These are phyloP conservation scores for Eutrema japonicum DNA, from an alignment of 345 rosid species.

Conservation along the genomic window DNA sequence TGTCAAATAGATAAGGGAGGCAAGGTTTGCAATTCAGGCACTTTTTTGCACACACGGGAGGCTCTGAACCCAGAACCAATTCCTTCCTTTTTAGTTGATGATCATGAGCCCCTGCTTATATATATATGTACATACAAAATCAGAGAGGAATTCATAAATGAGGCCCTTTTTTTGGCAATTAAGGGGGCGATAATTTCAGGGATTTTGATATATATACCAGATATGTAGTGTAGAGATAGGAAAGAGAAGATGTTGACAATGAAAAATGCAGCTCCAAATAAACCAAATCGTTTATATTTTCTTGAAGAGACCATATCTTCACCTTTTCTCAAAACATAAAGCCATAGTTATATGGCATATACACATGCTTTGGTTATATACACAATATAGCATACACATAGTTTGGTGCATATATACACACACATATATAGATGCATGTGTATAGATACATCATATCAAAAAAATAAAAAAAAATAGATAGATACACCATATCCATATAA, in stretches of 20 bases:
- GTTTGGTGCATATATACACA: neutral
- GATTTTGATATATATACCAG: slow-evolving; percentile 27
- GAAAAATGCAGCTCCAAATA: slow-evolving; percentile 29
- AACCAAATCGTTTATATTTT: slow-evolving; percentile 31
- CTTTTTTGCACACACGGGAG: slow-evolving; percentile 67
- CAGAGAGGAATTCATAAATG: neutral
- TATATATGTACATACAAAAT: neutral
- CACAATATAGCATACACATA: neutral
- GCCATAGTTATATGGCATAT: slow-evolving; percentile 9
- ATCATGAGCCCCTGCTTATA: slow-evolving; percentile 24
- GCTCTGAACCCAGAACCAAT: slow-evolving; percentile 73
- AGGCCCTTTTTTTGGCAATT: neutral
- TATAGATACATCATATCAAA: neutral
- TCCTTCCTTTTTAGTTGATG: slow-evolving; percentile 24
- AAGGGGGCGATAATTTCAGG: neutral
- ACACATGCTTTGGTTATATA: neutral
- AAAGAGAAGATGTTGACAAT: slow-evolving; percentile 31
- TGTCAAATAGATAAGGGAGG: slow-evolving; percentile 58
- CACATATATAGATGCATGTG: neutral
- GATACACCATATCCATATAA: neutral
- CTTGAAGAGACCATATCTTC: slow-evolving; percentile 31
- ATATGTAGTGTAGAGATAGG: slow-evolving; percentile 16
- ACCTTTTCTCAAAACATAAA: neutral
- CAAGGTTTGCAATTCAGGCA: slow-evolving; percentile 77
- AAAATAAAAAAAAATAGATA: neutral